Base-by-base conservation (phyloP, 208 protist genomes). In the Naegleria lovaniensis region DNA sequence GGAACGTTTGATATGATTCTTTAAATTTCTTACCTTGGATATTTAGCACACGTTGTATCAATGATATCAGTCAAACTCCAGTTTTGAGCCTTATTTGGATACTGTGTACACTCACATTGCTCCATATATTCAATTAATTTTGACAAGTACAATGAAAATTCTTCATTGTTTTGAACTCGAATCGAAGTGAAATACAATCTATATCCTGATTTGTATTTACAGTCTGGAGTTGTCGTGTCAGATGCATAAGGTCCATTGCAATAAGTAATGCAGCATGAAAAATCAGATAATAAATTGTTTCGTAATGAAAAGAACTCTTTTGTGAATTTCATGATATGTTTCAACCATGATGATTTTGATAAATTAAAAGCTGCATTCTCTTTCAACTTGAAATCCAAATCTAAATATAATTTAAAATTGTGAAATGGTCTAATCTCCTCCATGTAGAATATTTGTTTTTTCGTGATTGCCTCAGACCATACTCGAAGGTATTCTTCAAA, bases 191-290 rank as follows among this genome's bases (percentile, higher is more conserved):
- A 88, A 36, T 88, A 58, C 0, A 88, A 19, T 58, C 85, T 88
- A 13, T 22, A 88, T 38, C 85, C 85, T 39, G 85, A 88, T n/a
- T 88, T 88, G 85, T 39, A 58, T 88, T 39, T 58, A 13, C 55
- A 67, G 19, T 67, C 55, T 67, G 55, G 55, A 3, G 55, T 67
- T 19, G 11, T 15, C 2, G 55, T 29, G 19, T 67, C 55, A 67
- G 19, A 15, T 29, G 55, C 55, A 67, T 67, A 67, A 67, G 55
- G 11, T 29, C 55, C 55, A 67, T 67, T 15, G 55, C 55, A 67
- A 67, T 29, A 67, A 29, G 55, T 67, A 29, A 67, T 67, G 55
- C 55, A 67, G 22, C 55, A 67, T 19, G 11, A 15, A 67, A 29
- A 67, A 67, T 67, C 55, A 29, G 55, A 67, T 29, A 19, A 19